These are phyloP conservation scores for Coix lacrymajobi DNA, from an alignment of 176 grass and related monocot species.

Conservation along the genomic window DNA sequence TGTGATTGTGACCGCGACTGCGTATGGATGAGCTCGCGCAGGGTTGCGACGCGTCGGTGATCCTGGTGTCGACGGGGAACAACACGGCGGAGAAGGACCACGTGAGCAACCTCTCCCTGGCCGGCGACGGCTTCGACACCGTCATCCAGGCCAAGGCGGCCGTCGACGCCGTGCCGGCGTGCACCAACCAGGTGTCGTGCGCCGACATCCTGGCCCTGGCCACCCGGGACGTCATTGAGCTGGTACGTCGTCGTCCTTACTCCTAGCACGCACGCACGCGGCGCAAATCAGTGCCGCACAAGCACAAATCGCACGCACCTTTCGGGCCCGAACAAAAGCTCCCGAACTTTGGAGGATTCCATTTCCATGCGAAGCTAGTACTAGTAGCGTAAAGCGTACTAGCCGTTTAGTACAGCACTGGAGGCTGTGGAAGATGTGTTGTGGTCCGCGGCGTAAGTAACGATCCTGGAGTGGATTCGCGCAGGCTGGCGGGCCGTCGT, in stretches of 20 bases:
- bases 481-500: constrained; percentile 74
- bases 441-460: no score
- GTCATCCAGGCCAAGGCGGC: constrained; percentile 88
- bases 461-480: not conserved
- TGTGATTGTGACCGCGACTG: no score
- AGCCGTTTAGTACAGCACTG: not conserved
- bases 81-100: constrained; percentile 97
- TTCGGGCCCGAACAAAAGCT: not conserved
- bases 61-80: constrained; percentile 58
- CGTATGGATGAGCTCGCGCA: not conserved
- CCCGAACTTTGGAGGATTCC: not conserved
- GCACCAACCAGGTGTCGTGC: constrained; percentile 76
- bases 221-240: constrained; percentile 64
- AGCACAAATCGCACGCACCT: not conserved
- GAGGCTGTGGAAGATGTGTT: no score
- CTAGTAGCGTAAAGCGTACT: not conserved
- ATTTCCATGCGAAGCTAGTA: not conserved
- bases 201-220: constrained; percentile 90
- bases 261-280: not conserved
- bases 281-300: not conserved
- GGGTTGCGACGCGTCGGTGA: constrained; percentile 91
- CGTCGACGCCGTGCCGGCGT: constrained; percentile 63
- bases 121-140: constrained; percentile 93
- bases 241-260: constrained; percentile 16
- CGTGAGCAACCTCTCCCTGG: constrained; percentile 66